Percentiles rank a stretch among this genome's conserved stretches.
phyloP scores from a whole-genome alignment of 371 early-diverging fungal species.

The Actinomortierella ambigua region DNA sequence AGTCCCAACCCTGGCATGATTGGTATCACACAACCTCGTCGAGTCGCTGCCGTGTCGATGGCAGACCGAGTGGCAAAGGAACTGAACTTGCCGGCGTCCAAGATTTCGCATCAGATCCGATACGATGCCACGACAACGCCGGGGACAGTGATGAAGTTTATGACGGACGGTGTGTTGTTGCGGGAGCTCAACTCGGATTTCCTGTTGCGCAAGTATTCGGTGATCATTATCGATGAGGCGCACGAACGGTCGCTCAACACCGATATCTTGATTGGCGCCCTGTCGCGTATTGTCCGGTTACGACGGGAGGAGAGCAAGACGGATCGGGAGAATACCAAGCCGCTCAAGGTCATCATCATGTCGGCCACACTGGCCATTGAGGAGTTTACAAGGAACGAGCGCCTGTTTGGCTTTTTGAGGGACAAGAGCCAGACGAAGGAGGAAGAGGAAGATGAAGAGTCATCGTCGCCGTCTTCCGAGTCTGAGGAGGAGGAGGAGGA shows the following conservation, averaged over 20 bases:
- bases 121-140: slow-evolving; percentile 85
- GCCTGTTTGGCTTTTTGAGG: slow-evolving; percentile 61
- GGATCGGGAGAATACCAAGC: slow-evolving; percentile 66
- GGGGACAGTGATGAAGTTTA: slow-evolving; percentile 93
- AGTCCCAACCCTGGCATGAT: slow-evolving; percentile 88
- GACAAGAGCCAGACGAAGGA: slow-evolving; percentile 10
- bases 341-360: slow-evolving; percentile 98
- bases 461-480: too few species aligned
- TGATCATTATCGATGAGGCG: slow-evolving; percentile 98
- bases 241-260: slow-evolving; percentile 99
- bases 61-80: slow-evolving; percentile 95
- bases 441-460: not conserved
- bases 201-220: slow-evolving; percentile 90
- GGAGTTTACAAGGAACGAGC: slow-evolving; percentile 88
- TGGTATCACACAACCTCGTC: slow-evolving; percentile 98
- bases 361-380: slow-evolving; percentile 96
- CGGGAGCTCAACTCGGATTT: slow-evolving; percentile 92
- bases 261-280: slow-evolving; percentile 96
- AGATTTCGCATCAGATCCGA: slow-evolving; percentile 85
- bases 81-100: slow-evolving; percentile 66
- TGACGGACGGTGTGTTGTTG: slow-evolving; percentile 99
- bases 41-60: slow-evolving; percentile 99
- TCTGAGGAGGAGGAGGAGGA: not conserved
- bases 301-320: slow-evolving; percentile 57
- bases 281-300: slow-evolving; percentile 55